Conservation (phyloP, 768 basidiomycete genomes). For the Vararia minispora region DNA sequence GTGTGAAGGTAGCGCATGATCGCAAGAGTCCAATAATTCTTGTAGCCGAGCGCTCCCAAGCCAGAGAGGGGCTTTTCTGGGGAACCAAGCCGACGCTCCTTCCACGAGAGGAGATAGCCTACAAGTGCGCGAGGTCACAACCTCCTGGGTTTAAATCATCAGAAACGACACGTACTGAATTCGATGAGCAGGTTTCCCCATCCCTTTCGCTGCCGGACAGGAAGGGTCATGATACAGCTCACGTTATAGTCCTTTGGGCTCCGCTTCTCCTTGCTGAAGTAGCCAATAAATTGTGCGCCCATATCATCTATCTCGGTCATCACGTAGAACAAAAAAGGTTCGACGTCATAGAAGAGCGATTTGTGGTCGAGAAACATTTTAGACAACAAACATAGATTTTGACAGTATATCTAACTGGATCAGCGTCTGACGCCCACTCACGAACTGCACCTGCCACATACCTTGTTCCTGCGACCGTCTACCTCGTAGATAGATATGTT, state of each 20-base stretch:
- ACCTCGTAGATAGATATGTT: constrained; percentile 90
- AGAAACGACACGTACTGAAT: constrained; percentile 65
- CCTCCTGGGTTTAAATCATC: constrained; percentile 1
- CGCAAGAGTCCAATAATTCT: constrained; percentile 86
- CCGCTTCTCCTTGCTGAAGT: constrained; percentile 98
- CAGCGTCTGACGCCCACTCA: background rate
- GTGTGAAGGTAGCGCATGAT: constrained; percentile 69
- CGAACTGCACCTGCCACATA: constrained; percentile 15
- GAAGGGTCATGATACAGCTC: constrained; percentile 98
- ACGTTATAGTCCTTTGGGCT: constrained; percentile 95
- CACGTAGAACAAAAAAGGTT: constrained; percentile 98
- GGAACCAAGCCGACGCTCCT: constrained; percentile 81
- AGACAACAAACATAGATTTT: constrained; percentile 92
- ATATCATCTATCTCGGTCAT: constrained; percentile 85
- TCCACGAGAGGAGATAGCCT: constrained; percentile 96
- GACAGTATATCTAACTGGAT: constrained; percentile 78
- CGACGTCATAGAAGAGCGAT: constrained; percentile 97
- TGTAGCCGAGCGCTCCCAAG: constrained; percentile 89
- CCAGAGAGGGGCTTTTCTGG: constrained; percentile 95
- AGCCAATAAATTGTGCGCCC: constrained; percentile 92
- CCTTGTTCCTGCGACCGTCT: constrained; percentile 97
- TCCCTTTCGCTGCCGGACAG: constrained; percentile 86
- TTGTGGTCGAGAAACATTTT: constrained; percentile 99
- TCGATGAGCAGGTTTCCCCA: constrained; percentile 98
- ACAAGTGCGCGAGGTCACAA: too few species aligned